Base-by-base conservation (phyloP, 2,329 filamentous ascomycete genomes). In the Chaetomiaceae sp. region DNA sequence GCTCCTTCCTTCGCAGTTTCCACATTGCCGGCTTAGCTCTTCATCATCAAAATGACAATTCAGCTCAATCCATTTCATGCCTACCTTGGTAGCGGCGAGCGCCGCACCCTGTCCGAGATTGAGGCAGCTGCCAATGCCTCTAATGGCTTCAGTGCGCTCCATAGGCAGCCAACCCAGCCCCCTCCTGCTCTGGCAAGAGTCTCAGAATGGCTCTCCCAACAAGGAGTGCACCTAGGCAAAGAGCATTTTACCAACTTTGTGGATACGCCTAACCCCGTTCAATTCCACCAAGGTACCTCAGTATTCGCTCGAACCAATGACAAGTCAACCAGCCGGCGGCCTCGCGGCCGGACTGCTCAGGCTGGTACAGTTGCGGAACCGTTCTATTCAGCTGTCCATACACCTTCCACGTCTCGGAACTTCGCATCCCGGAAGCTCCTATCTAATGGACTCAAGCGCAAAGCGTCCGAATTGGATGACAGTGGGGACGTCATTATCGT, bases 401-500 rank as follows among this genome's bases (percentile, higher is more conserved):
- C 49, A 3, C 23, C 23, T 25, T 36, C 36, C 20, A 37, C 52
- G 16, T 46, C 42, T 23, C 21, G 16, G n/a, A 21, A 21, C 16
- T 11, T 43, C 25, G 20, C 52, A 13, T n/a, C 37, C 9, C 18
- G 16, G n/a, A 21, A 21, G 13, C 8, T 43, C 25, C 21, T 47
- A 13, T n/a, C 37, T 6, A 21, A 21, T 2, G 29, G 23, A 3
- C 41, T 27, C 27, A 57, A 57, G 48, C 55, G 51, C 23, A 54
- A 49, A 25, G 34, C 27, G 4, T 33, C 29, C 11, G 1, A 25
- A 16, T 13, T 48, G 3, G 48, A 57, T 20, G 46, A 51, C 20
- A 34, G 23, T 5, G 42, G 49, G 20, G 50, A 51, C 16, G 44
- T 46, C 21, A 47, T 57, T 20, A 20, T 49, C 23, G 44, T 52